phyloP scores from a whole-genome alignment of 2,329 filamentous ascomycete genomes.

The Cladosporium sp. region DNA sequence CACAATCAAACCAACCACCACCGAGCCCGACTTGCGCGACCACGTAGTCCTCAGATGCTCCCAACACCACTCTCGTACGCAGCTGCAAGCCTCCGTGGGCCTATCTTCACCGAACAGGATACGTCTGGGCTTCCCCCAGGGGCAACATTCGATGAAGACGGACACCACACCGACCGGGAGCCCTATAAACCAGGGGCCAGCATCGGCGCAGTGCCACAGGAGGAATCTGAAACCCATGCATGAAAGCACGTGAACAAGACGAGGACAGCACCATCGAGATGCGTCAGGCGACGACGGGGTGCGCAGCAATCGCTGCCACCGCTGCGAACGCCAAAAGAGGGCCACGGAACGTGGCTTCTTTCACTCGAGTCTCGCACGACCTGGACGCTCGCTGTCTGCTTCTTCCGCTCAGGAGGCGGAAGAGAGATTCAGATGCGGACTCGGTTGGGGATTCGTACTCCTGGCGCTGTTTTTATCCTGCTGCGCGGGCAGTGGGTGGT shows the following conservation, averaged over 20 bases:
- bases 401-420: background rate
- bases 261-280: background rate
- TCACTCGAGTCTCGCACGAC: background rate
- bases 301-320: too few species aligned
- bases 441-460: background rate
- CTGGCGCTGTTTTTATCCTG: constrained; percentile 2
- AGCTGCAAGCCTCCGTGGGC: constrained; percentile 5
- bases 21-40: constrained; percentile 3
- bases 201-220: constrained; percentile 1
- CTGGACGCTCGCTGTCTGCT: background rate
- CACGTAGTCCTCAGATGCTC: constrained; percentile 3
- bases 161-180: background rate
- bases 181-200: background rate
- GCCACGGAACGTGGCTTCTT: background rate
- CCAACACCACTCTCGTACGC: constrained; percentile 9
- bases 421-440: constrained; percentile 1
- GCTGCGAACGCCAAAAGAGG: too few species aligned
- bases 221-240: background rate
- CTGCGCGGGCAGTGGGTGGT: background rate
- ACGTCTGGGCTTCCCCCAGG: background rate
- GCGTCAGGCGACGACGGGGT: background rate
- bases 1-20: background rate
- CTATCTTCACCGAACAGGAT: constrained; percentile 1
- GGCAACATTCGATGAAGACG: constrained; percentile 7
- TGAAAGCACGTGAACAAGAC: background rate